Evolutionary conservation across 2,329 filamentous ascomycete genomes (phyloP).

Genomic region (Penicillium brevicompactum): DNA sequence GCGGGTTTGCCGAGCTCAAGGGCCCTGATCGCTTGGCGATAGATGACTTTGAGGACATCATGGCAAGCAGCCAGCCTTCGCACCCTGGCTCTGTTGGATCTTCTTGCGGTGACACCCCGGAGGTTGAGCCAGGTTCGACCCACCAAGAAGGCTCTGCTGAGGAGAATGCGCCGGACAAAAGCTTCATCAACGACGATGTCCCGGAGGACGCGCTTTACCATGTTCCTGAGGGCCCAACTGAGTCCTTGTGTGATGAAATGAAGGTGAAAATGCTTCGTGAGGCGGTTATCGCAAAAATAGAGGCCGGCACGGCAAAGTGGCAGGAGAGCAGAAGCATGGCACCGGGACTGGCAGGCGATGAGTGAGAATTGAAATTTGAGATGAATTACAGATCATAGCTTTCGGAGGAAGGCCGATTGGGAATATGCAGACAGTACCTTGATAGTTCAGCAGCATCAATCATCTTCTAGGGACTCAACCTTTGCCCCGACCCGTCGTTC

Average conservation of each 20-base stretch:
- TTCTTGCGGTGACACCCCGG: not conserved
- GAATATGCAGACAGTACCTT: no score
- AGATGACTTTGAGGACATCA: constrained; percentile 18
- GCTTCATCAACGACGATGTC: not conserved
- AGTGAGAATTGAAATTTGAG: no score
- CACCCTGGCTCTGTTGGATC: not conserved
- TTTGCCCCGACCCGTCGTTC: no score
- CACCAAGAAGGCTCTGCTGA: not conserved
- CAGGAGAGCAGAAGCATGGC: not conserved
- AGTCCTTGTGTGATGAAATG: not conserved
- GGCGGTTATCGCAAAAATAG: not conserved
- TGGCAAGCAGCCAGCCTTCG: constrained; percentile 11
- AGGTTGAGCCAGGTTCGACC: not conserved
- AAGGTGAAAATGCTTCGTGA: not conserved
- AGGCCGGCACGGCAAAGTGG: not conserved
- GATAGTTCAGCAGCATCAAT: no score
- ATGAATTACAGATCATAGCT: no score
- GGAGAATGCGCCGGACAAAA: not conserved
- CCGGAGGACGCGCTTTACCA: not conserved
- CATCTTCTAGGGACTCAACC: no score
- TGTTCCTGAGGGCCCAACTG: not conserved
- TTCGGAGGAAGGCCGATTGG: no score
- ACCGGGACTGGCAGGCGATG: no score
- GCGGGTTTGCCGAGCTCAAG: constrained; percentile 29
- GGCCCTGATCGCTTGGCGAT: constrained; percentile 11